phyloP scores from a whole-genome alignment of 306 rosid species.

The Neltuma alba region DNA sequence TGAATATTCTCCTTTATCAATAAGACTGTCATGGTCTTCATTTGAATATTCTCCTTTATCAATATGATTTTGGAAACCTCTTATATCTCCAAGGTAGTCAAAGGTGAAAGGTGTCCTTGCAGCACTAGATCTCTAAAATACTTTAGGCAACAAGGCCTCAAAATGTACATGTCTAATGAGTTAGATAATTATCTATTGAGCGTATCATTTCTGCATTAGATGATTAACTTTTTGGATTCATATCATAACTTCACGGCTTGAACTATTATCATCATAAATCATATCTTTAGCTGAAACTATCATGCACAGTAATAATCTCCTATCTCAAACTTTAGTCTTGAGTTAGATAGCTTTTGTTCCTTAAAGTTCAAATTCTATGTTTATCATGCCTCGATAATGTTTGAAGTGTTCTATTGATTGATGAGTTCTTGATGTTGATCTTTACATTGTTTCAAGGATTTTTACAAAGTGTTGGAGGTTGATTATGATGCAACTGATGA shows the following conservation, averaged over 20 bases:
- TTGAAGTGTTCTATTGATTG: conserved; percentile 10
- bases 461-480: conserved; percentile 77
- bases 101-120: background rate
- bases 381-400: background rate
- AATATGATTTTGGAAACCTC: background rate
- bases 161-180: too few relatives aligned
- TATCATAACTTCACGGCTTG: background rate
- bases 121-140: too few relatives aligned
- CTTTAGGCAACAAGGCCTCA: too few relatives aligned
- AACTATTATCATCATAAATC: background rate
- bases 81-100: background rate
- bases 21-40: background rate
- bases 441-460: conserved; percentile 53
- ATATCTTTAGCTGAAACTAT: background rate
- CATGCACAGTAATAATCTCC: background rate
- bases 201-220: background rate
- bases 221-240: background rate
- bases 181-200: too few relatives aligned
- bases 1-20: background rate
- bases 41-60: background rate
- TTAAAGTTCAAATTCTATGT: background rate
- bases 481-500: conserved; percentile 78
- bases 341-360: background rate
- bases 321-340: background rate
- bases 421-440: conserved; percentile 25